These are phyloP conservation scores for Annulohypoxylon stygium DNA, from an alignment of 495 filamentous ascomycete species.

Conservation along the genomic window DNA sequence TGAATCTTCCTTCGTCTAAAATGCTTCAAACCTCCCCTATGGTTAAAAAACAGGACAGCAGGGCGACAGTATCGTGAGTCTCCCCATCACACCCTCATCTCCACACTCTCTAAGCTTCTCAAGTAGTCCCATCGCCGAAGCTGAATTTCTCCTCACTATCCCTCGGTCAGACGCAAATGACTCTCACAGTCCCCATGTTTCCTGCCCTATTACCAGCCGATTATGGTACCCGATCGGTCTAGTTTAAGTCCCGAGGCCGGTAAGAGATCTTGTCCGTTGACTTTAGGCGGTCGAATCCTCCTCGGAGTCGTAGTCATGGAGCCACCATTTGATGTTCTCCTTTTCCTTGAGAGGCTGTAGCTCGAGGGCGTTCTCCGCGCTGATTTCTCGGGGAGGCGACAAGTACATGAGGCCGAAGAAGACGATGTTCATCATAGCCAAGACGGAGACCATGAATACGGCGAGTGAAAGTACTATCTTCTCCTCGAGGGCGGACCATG, in stretches of 20 bases:
- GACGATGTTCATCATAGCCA: conserved; percentile 19
- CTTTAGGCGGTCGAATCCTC: not conserved
- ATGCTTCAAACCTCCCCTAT: too few species aligned
- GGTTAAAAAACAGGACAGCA: too few species aligned
- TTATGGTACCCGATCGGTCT: not conserved
- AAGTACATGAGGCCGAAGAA: conserved; percentile 37
- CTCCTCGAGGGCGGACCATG: conserved; percentile 11
- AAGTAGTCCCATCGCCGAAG: not conserved
- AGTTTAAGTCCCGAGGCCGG: too few species aligned
- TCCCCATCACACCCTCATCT: not conserved
- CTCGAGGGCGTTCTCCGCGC: conserved; percentile 14
- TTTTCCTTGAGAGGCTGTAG: not conserved
- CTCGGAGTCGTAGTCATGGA: conserved; percentile 25
- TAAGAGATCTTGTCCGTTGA: not conserved
- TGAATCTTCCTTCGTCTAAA: not conserved
- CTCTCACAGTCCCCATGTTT: not conserved
- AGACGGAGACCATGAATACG: conserved; percentile 33
- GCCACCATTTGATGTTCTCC: conserved; percentile 35
- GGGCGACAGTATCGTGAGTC: not conserved
- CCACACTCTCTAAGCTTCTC: not conserved
- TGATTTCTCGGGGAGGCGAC: conserved; percentile 5
- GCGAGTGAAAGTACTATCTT: conserved; percentile 20
- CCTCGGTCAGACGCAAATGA: not conserved
- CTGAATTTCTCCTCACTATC: not conserved
- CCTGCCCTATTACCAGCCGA: not conserved